Percentiles rank a stretch among this genome's conserved stretches.
phyloP scores from a whole-genome alignment of 768 basidiomycete species.

The Mycena olivaceomarginata region DNA sequence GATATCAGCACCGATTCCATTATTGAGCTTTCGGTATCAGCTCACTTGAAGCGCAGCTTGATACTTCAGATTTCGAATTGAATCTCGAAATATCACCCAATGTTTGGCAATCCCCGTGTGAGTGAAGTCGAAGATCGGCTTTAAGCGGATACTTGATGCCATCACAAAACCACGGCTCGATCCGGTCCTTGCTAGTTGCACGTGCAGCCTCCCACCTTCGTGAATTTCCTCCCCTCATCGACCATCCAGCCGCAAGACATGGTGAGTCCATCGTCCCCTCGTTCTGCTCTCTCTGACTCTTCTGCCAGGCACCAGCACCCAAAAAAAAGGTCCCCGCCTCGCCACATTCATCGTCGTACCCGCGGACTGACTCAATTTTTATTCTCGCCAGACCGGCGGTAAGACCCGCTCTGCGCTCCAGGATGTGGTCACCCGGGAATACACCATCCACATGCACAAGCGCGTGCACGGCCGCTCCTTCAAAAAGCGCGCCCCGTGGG shows the following conservation, averaged over 20 bases:
- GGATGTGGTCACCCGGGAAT: constrained; percentile 98
- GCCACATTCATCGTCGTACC: constrained; percentile 6
- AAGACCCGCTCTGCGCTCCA: constrained; percentile 97
- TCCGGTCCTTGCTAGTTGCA: not conserved
- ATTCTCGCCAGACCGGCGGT: constrained; percentile 72
- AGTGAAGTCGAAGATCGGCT: no score
- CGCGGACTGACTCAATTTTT: constrained; percentile 23
- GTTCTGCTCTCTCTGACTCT: constrained; percentile 22
- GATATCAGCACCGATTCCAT: no score
- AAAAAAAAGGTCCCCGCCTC: constrained; percentile 73
- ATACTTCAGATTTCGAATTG: no score
- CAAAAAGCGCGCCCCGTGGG: constrained; percentile 98
- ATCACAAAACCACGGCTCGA: not conserved
- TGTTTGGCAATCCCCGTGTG: no score
- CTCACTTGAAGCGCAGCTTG: no score
- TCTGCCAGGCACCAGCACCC: constrained; percentile 66
- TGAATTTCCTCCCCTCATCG: constrained; percentile 58
- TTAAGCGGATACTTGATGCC: not conserved
- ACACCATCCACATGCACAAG: constrained; percentile 99
- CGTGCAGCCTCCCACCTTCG: no score
- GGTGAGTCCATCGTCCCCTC: constrained; percentile 62
- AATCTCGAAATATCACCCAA: no score
- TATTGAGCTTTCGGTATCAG: no score
- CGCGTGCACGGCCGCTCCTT: constrained; percentile 93
- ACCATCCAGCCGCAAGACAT: constrained; percentile 81